A percentile compares a stretch with the other conserved stretches of the same genome.
phyloP scores from a whole-genome alignment of 1,284 basidiomycete species.

The Trichosporon inkin region DNA sequence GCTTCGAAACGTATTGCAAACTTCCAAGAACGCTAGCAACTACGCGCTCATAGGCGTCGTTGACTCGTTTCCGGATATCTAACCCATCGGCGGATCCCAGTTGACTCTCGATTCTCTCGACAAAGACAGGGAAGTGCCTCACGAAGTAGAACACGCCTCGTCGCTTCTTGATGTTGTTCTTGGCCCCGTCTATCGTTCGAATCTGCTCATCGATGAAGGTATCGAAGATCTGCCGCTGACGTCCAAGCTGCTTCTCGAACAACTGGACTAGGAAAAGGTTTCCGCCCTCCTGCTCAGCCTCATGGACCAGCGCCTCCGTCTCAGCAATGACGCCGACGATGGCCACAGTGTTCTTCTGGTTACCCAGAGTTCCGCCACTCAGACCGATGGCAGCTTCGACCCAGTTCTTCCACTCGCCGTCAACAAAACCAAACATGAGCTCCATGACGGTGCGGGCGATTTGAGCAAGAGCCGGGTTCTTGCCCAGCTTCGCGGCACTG shows the following conservation, averaged over 20 bases:
- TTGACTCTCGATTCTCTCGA: constrained; percentile 78
- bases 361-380: not conserved
- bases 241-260: constrained; percentile 74
- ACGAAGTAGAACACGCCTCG: constrained; percentile 86
- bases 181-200: constrained; percentile 82
- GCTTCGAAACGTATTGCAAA: constrained; percentile 88
- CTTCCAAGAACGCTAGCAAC: constrained; percentile 85
- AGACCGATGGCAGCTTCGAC: constrained; percentile 64
- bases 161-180: constrained; percentile 68
- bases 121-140: constrained; percentile 84
- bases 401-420: constrained; percentile 77
- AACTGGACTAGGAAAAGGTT: constrained; percentile 69
- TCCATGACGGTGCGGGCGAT: constrained; percentile 85
- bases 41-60: constrained; percentile 81
- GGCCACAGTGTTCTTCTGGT: constrained; percentile 49
- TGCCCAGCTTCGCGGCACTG: constrained; percentile 51
- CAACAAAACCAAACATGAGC: constrained; percentile 88
- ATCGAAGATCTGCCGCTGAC: constrained; percentile 68
- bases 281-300: constrained; percentile 68
- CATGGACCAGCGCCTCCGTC: constrained; percentile 71
- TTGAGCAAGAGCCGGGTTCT: constrained; percentile 68
- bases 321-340: constrained; percentile 77
- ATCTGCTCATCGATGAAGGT: constrained; percentile 79
- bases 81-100: constrained; percentile 71
- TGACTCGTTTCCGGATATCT: constrained; percentile 72